Conservation (phyloP, 129 eudicot species). For the Scalesia atractyloides region DNA sequence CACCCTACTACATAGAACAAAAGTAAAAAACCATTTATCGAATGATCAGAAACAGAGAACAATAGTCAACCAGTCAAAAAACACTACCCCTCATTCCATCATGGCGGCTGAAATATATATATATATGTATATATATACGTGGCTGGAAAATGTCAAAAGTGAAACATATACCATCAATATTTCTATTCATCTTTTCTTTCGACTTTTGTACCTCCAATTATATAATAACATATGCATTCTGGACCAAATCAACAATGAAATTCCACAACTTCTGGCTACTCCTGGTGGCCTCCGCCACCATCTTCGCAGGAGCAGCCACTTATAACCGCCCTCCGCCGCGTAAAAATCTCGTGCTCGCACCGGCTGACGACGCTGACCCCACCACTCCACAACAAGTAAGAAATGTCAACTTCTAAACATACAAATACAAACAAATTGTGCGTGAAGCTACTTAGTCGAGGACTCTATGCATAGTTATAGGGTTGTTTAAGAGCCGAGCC, state of each 20-base stretch:
- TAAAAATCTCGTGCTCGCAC: constrained; percentile 19
- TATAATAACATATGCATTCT: neutral
- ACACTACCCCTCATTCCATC: too few species aligned
- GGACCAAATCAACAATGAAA: constrained; percentile 1
- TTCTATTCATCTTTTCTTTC: too few species aligned
- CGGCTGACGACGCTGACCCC: constrained; percentile 24
- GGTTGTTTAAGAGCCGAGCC: too few species aligned
- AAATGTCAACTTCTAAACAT: neutral
- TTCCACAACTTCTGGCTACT: constrained; percentile 2
- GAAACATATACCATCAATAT: too few species aligned
- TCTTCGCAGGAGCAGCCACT: constrained; percentile 18
- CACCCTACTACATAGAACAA: too few species aligned
- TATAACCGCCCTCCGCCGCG: constrained; percentile 52
- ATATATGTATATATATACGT: too few species aligned
- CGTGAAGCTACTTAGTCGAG: too few species aligned
- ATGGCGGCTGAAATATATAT: too few species aligned
- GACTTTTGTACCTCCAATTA: neutral
- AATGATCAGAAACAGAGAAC: neutral
- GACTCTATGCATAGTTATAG: too few species aligned
- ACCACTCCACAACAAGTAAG: constrained; percentile 53
- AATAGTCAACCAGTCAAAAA: neutral
- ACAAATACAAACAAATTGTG: neutral
- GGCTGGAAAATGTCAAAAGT: too few species aligned
- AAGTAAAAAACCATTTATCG: too few species aligned
- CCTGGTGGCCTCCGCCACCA: constrained; percentile 7